These are phyloP conservation scores for Marasmius fiardii DNA, from an alignment of 1,284 basidiomycete species.

Conservation along the genomic window DNA sequence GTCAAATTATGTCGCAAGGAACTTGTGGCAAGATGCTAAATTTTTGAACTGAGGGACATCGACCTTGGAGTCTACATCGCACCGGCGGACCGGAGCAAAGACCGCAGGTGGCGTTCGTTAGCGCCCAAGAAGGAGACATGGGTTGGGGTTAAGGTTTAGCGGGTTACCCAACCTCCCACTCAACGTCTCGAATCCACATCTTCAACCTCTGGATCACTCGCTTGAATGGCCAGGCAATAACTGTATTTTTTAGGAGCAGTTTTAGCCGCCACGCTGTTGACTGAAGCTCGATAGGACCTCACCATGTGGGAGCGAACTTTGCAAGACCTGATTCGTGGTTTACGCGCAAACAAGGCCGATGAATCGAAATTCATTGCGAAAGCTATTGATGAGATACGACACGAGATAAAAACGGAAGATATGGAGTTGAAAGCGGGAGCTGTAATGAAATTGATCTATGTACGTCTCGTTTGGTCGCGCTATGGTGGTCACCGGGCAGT, in stretches of 20 bases:
- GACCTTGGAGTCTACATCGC: too few relatives aligned
- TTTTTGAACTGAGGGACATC: too few relatives aligned
- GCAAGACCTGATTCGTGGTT: constrained; percentile 88
- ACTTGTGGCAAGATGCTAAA: too few relatives aligned
- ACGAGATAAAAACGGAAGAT: constrained; percentile 90
- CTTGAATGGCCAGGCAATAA: too few relatives aligned
- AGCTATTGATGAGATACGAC: constrained; percentile 84
- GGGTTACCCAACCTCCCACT: too few relatives aligned
- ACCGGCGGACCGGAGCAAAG: too few relatives aligned
- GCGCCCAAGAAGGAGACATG: too few relatives aligned
- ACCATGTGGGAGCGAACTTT: constrained; percentile 93
- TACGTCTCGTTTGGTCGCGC: constrained; percentile 44
- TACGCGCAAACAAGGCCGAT: constrained; percentile 84
- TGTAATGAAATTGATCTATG: constrained; percentile 95
- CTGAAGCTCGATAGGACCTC: background rate
- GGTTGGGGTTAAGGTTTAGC: too few relatives aligned
- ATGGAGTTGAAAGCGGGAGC: constrained; percentile 97
- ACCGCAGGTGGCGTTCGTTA: too few relatives aligned
- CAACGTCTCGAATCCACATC: too few relatives aligned
- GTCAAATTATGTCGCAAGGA: too few relatives aligned
- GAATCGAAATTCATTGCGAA: constrained; percentile 79
- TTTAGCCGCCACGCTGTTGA: background rate
- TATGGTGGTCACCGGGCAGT: constrained; percentile 1
- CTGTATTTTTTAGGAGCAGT: background rate
- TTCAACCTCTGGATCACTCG: too few relatives aligned